Conservation (phyloP, 345 rosid species). For the Salix caprea region DNA sequence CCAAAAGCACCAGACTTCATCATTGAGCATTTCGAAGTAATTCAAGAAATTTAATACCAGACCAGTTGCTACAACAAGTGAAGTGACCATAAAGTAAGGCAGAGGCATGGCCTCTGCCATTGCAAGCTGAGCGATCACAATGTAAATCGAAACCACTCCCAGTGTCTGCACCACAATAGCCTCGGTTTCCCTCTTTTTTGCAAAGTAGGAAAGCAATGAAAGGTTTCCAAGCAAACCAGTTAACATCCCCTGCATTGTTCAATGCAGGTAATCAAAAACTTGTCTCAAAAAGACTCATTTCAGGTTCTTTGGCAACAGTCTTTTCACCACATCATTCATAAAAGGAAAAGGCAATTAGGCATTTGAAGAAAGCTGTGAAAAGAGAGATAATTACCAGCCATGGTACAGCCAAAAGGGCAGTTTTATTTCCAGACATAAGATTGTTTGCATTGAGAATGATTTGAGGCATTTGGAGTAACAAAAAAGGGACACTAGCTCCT, state of each 20-base stretch:
- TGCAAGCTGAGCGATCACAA: slow-evolving; percentile 72
- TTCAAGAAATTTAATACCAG: slow-evolving; percentile 51
- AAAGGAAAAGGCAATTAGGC: neutral
- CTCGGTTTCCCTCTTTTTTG: slow-evolving; percentile 75
- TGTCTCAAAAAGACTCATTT: neutral
- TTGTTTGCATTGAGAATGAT: slow-evolving; percentile 77
- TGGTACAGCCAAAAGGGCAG: slow-evolving; percentile 84
- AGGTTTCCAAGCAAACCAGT: slow-evolving; percentile 85
- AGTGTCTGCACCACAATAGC: slow-evolving; percentile 72
- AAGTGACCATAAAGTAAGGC: slow-evolving; percentile 45
- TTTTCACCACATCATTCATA: too few species aligned
- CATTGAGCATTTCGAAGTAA: slow-evolving; percentile 49
- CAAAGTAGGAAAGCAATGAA: slow-evolving; percentile 78
- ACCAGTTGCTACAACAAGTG: slow-evolving; percentile 57
- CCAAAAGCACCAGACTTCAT: slow-evolving; percentile 64
- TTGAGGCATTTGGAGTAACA: slow-evolving; percentile 83
- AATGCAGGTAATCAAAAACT: neutral
- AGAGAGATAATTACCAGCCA: slow-evolving; percentile 56
- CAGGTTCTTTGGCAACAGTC: neutral
- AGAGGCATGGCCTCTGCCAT: slow-evolving; percentile 82
- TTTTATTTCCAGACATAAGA: slow-evolving; percentile 65
- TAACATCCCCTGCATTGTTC: slow-evolving; percentile 66
- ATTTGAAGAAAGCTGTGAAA: neutral
- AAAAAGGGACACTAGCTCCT: slow-evolving; percentile 69
- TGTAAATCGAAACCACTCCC: slow-evolving; percentile 57